Percentiles rank a stretch among this genome's conserved stretches.
phyloP scores from a whole-genome alignment of 2,329 filamentous ascomycete genomes.

The Fusarium annulatum region DNA sequence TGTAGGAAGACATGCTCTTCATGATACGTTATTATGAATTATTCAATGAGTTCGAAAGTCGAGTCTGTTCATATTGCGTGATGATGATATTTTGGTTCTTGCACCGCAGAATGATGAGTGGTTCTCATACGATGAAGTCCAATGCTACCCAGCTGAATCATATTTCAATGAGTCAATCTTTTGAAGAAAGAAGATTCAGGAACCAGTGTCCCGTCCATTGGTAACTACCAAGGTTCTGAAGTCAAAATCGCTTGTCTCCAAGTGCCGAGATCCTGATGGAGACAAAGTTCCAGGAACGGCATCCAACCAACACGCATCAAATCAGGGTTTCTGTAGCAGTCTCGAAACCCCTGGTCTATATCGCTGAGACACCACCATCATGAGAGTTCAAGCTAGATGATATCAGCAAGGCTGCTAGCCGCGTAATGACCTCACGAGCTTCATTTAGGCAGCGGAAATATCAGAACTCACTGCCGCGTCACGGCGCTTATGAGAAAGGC shows the following conservation, averaged over 20 bases:
- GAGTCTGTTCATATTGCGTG: background rate
- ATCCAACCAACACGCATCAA: conserved; percentile 6
- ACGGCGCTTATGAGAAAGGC: conserved; percentile 14
- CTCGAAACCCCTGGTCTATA: conserved; percentile 6
- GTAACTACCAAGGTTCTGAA: background rate
- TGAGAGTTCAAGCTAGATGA: conserved; percentile 11
- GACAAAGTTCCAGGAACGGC: conserved; percentile 16
- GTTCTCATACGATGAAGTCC: background rate
- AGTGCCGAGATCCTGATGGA: conserved; percentile 25
- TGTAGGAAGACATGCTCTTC: conserved; percentile 40
- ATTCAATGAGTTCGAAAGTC: conserved; percentile 2
- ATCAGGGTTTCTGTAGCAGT: conserved; percentile 17
- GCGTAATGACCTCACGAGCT: conserved; percentile 24
- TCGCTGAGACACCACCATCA: background rate
- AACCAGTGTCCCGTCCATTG: background rate
- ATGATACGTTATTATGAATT: background rate
- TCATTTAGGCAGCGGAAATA: background rate
- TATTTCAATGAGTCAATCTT: background rate
- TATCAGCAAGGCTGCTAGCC: conserved; percentile 9
- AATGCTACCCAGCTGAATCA: background rate
- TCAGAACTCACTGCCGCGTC: background rate
- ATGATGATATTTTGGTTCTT: background rate
- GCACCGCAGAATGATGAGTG: background rate
- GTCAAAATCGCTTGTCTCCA: conserved; percentile 1
- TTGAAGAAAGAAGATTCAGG: conserved; percentile 1